Base-by-base conservation (phyloP, 2,329 filamentous ascomycete species). In the Talaromyces amestolkiae region DNA sequence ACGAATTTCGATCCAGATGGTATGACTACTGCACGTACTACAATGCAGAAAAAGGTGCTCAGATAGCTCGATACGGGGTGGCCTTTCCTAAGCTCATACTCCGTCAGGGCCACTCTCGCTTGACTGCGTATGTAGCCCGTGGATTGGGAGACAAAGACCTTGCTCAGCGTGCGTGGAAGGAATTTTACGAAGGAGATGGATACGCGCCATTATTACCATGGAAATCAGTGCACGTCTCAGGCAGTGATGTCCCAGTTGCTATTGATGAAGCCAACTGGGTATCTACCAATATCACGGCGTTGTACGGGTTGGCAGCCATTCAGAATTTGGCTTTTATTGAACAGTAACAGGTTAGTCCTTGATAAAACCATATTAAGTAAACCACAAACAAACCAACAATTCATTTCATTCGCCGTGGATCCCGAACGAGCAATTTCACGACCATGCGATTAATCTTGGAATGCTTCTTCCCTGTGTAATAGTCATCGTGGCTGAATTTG, bases 21-120 rank as follows among this genome's bases (percentile, higher is more conserved):
- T 74, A 87, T 1, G 86, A 87, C 59, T 88, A 88, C 74, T 86
- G 84, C 70, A 83, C 83, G 71, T 87, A 86, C 73, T 88, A 85
- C 69, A 77, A 79, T 9, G 85, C 84, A 0, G 70, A 78, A 0
- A 72, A 74, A 0, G 79, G 75, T 0, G 84, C 87, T 73, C 86
- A 88, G 72, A 73, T 70, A 1, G 78, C 80, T 1, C 80, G 84
- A 0, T 88, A 87, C 67, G 86, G 86, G 7, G 71, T 72, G 1
- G 73, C 74, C 56, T 87, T 85, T 65, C 75, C 81, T n/a, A 79
- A 67, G 3, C 66, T 83, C 4, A 84, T 74, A 56, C 74, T 88
- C 58, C 76, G 77, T 58, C 86, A 88, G 70, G 85, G 82, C 0
- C 86, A 88, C 70, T 87, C 86, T 1, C 81, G 86, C 1, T 76